Base-by-base conservation (phyloP, 345 rosid species). In the Salix suchowensis region DNA sequence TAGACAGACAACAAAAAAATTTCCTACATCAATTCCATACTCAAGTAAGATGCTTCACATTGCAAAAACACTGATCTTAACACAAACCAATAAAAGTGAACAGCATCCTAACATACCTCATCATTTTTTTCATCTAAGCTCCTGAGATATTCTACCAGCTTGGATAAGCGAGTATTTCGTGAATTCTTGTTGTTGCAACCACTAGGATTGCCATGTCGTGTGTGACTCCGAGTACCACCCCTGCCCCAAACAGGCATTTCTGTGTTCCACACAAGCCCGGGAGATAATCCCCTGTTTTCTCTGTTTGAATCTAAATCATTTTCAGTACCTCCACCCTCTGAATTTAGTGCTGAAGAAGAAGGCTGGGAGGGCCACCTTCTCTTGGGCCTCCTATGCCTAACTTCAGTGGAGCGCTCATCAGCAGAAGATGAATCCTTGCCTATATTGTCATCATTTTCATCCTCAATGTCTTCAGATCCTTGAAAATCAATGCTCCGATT, bases 211-310 rank as follows among this genome's bases (percentile, higher is more conserved):
- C 95, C 97, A 78, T 94, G 97, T 65, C 98, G 86, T 12, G 95
- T 88, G 81, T 88, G 86, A 86, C 98, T 94, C 80, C 98, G 85
- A 68, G 89, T 75, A 58, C 97, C 97, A 55, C 97, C 98, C 87
- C 88, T 86, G 55, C 98, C 98, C 98, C 98, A 94, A 64, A 89
- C 93, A 87, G 89, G 92, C 87, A 82, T 77, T 75, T 94, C 98
- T 3, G 88, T 73, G 78, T 84, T 94, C 92, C 90, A 88, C 23
- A 83, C 89, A 70, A 87, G 91, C 61, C 91, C 95, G 36, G 97
- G 97, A 73, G 94, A 84, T 80, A 86, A 80, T 79, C 88, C 94
- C 81, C 91, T 81, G 81, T 76, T 82, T 62, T 90, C 96, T 77
- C 82, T 82, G 72, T 82, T 82, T 65, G 78, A 76, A 77, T 95